A percentile compares a stretch with the other conserved stretches of the same genome.
phyloP scores from a whole-genome alignment of 495 filamentous ascomycete genomes.

The Penicillium pulvis region DNA sequence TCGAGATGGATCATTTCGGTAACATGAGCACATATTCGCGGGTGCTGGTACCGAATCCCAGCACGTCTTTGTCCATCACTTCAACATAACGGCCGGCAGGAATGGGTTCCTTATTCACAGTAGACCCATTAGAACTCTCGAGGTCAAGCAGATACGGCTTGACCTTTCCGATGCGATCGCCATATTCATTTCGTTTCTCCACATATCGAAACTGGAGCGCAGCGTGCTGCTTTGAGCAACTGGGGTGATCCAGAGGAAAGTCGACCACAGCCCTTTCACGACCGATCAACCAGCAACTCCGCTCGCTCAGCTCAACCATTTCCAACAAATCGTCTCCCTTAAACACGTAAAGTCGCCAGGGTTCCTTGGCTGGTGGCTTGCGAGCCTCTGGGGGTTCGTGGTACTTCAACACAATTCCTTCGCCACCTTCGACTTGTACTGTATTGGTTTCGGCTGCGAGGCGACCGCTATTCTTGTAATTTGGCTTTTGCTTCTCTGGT shows the following conservation, averaged over 20 bases:
- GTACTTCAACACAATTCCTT: constrained; percentile 81
- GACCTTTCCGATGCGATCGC: constrained; percentile 77
- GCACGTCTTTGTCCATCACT: constrained; percentile 81
- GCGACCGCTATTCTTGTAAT: constrained; percentile 76
- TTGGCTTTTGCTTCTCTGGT: constrained; percentile 80
- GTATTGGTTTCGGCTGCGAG: constrained; percentile 90
- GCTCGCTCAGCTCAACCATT: constrained; percentile 70
- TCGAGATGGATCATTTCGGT: constrained; percentile 22
- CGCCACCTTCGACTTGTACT: constrained; percentile 64
- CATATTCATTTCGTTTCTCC: constrained; percentile 81
- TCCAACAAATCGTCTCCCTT: constrained; percentile 79
- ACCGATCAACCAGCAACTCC: constrained; percentile 90
- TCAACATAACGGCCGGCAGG: constrained; percentile 81
- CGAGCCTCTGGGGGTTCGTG: constrained; percentile 92
- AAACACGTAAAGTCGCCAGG: constrained; percentile 93
- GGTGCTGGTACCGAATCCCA: constrained; percentile 83
- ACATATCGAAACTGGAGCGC: constrained; percentile 90
- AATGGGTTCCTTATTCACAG: constrained; percentile 72
- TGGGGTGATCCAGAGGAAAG: constrained; percentile 83
- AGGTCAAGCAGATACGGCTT: constrained; percentile 92
- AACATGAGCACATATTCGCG: constrained; percentile 88
- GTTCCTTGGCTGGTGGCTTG: constrained; percentile 74
- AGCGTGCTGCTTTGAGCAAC: constrained; percentile 91
- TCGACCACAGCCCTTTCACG: constrained; percentile 80
- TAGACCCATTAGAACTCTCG: constrained; percentile 91